Evolutionary conservation across 2,329 filamentous ascomycete genomes (phyloP).

Genomic region (Teratosphaeria pseudoeucalypti): DNA sequence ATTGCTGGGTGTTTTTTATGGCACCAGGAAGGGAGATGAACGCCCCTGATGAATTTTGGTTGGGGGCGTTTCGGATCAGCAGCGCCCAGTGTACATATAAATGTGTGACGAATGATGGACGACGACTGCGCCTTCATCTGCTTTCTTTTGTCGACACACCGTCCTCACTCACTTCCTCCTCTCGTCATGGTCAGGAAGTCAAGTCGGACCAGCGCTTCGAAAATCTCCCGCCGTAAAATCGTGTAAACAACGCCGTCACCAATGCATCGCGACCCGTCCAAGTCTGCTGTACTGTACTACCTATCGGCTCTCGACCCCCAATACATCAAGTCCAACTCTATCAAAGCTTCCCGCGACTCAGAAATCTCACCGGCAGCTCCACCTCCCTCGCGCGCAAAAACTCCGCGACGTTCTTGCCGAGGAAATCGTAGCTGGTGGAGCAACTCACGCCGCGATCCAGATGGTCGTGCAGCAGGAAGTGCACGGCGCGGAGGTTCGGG

Average conservation of each 20-base stretch:
- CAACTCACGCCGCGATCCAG: slow-evolving; percentile 25
- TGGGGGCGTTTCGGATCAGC: too few relatives aligned
- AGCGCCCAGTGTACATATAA: neutral
- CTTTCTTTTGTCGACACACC: too few relatives aligned
- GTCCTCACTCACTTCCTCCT: too few relatives aligned
- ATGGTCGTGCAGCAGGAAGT: slow-evolving; percentile 26
- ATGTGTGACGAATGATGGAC: neutral
- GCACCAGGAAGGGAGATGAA: neutral
- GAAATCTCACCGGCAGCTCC: slow-evolving; percentile 21
- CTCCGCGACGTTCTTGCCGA: slow-evolving; percentile 27
- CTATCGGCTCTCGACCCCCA: too few relatives aligned
- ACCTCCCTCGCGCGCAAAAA: slow-evolving; percentile 21
- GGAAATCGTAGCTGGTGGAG: slow-evolving; percentile 21
- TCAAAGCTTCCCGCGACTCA: slow-evolving; percentile 20
- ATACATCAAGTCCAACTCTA: too few relatives aligned
- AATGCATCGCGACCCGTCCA: too few relatives aligned
- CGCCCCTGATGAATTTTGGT: neutral
- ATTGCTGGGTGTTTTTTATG: neutral
- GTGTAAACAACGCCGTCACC: too few relatives aligned
- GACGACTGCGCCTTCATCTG: too few relatives aligned
- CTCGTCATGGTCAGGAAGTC: neutral
- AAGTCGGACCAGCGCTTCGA: too few relatives aligned
- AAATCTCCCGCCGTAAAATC: too few relatives aligned
- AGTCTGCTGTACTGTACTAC: too few relatives aligned
- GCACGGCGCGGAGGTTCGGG: slow-evolving; percentile 23